Percentiles rank a stretch among this genome's conserved stretches.
Evolutionary conservation across 2,329 filamentous ascomycete species (phyloP).

Genomic region (Arthrobotrys conoides): DNA sequence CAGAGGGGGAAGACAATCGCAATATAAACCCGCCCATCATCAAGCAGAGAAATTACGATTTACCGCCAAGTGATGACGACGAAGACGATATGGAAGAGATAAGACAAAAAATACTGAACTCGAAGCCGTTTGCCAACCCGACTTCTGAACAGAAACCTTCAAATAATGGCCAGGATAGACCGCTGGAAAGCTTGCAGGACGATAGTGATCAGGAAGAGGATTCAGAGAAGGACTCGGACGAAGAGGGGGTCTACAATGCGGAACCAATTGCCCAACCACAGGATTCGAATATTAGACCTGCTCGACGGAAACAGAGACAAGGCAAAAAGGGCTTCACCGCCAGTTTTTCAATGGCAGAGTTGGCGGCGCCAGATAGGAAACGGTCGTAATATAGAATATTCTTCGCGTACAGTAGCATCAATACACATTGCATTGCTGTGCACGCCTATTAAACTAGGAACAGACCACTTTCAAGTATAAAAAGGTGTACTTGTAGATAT

Average conservation of each 20-base stretch:
- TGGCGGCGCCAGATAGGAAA: slow-evolving; percentile 44
- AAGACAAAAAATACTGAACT: slow-evolving; percentile 87
- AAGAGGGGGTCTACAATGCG: slow-evolving; percentile 89
- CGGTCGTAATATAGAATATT: slow-evolving; percentile 17
- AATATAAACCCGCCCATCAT: slow-evolving; percentile 72
- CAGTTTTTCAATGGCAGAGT: slow-evolving; percentile 45
- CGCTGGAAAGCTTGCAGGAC: slow-evolving; percentile 74
- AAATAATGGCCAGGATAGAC: slow-evolving; percentile 71
- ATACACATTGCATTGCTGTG: not conserved
- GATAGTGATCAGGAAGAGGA: slow-evolving; percentile 76
- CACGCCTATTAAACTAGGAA: not conserved
- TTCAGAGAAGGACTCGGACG: slow-evolving; percentile 74
- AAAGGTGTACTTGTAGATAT: not conserved
- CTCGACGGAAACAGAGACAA: slow-evolving; percentile 74
- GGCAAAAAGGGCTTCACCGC: slow-evolving; percentile 68
- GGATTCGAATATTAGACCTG: slow-evolving; percentile 77
- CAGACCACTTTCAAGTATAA: not conserved
- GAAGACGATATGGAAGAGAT: slow-evolving; percentile 91
- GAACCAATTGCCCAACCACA: slow-evolving; percentile 74
- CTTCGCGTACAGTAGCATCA: not conserved
- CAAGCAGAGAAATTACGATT: slow-evolving; percentile 69
- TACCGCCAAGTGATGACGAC: slow-evolving; percentile 75
- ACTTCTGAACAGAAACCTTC: slow-evolving; percentile 63
- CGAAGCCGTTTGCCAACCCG: slow-evolving; percentile 85
- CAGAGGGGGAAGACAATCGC: slow-evolving; percentile 66